Evolutionary conservation across 2,329 filamentous ascomycete species (phyloP).

Genomic region (Arthrobotrys conoides): DNA sequence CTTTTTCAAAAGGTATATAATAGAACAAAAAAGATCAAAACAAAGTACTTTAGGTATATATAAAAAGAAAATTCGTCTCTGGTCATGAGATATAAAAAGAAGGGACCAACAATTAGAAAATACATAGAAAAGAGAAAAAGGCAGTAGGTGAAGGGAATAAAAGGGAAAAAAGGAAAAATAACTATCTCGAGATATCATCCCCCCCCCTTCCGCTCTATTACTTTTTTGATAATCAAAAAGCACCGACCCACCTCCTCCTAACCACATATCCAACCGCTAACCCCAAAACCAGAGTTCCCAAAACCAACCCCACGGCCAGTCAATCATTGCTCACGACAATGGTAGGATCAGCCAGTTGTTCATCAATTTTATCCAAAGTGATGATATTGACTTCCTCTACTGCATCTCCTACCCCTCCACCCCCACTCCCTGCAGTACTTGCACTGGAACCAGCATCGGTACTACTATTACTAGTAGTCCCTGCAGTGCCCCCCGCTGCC

Average conservation of each 20-base stretch:
- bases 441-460: background rate
- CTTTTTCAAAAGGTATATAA: background rate
- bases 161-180: background rate
- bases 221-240: conserved; percentile 26
- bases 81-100: conserved; percentile 3
- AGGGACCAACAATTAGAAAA: background rate
- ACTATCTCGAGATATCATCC: background rate
- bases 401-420: conserved; percentile 37
- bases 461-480: conserved; percentile 6
- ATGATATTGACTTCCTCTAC: conserved; percentile 58
- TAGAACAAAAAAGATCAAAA: conserved; percentile 1
- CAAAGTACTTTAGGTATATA: conserved; percentile 3
- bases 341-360: conserved; percentile 54
- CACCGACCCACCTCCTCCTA: conserved; percentile 45
- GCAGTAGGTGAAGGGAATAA: background rate
- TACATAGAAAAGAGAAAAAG: background rate
- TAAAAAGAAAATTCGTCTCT: conserved; percentile 26
- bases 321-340: conserved; percentile 51
- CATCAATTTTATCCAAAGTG: conserved; percentile 58
- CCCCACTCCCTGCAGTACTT: background rate
- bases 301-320: conserved; percentile 54
- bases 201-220: conserved; percentile 17
- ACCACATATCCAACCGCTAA: conserved; percentile 50
- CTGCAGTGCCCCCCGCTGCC: background rate
- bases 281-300: conserved; percentile 35